Percentiles rank a stretch among this genome's conserved stretches.
phyloP scores from a whole-genome alignment of 805 yeast genomes.

The Candida pini region DNA sequence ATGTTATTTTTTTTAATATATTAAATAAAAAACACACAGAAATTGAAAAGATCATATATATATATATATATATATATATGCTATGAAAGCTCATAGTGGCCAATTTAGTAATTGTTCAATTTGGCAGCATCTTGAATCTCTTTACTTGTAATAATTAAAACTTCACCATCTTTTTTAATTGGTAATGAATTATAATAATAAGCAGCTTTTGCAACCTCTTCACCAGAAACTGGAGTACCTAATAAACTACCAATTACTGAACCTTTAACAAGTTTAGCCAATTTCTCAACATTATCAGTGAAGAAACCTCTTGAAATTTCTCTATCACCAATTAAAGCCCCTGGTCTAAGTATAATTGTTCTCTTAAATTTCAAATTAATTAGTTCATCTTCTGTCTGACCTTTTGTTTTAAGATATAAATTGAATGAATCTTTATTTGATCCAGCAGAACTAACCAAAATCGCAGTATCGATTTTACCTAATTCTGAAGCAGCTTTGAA shows the following conservation, averaged over 20 bases:
- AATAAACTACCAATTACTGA: slow-evolving; percentile 27
- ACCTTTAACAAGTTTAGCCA: slow-evolving; percentile 31
- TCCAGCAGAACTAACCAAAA: slow-evolving; percentile 63
- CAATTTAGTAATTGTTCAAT: too few relatives aligned
- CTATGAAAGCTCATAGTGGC: too few relatives aligned
- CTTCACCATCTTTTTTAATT: slow-evolving; percentile 20
- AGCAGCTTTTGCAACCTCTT: slow-evolving; percentile 59
- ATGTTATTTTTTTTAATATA: too few relatives aligned
- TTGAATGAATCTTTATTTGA: slow-evolving; percentile 54
- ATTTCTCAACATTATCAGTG: slow-evolving; percentile 25
- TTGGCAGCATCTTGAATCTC: slow-evolving; percentile 19
- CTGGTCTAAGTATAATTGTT: slow-evolving; percentile 75
- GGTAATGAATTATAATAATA: slow-evolving; percentile 18
- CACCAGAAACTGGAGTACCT: slow-evolving; percentile 51
- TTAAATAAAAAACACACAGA: too few relatives aligned
- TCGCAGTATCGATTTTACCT: slow-evolving; percentile 57
- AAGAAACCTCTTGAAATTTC: slow-evolving; percentile 34
- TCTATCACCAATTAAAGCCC: slow-evolving; percentile 63
- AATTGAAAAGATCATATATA: too few relatives aligned
- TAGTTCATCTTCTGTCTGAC: slow-evolving; percentile 67
- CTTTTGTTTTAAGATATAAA: slow-evolving; percentile 64
- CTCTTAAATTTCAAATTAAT: slow-evolving; percentile 58
- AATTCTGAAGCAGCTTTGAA: slow-evolving; percentile 70
- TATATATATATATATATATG: too few relatives aligned
- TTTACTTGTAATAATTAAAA: slow-evolving; percentile 14